Percentiles rank a stretch among this genome's conserved stretches.
Conservation (phyloP, 345 rosid genomes). For the Murraya paniculata region DNA sequence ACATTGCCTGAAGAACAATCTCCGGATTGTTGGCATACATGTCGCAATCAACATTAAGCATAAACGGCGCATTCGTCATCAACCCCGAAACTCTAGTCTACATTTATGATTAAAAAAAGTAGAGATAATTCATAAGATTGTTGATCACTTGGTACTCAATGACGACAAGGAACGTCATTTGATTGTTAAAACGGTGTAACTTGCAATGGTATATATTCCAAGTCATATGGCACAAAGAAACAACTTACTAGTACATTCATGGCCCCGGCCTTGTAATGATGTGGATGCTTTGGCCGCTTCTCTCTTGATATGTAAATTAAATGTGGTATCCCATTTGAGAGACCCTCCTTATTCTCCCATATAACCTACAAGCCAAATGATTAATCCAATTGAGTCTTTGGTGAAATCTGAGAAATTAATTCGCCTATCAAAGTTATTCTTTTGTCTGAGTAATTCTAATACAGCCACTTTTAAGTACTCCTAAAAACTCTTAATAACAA, state of each 20-base stretch:
- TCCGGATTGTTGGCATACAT: constrained; percentile 59
- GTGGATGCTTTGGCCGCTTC: constrained; percentile 48
- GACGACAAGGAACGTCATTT: too few species aligned
- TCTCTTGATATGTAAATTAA: constrained; percentile 65
- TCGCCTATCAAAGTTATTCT: too few species aligned
- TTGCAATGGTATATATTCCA: too few species aligned
- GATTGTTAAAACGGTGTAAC: neutral
- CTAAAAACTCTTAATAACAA: too few species aligned
- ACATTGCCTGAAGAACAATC: constrained; percentile 48
- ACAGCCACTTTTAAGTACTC: too few species aligned
- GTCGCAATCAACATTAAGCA: constrained; percentile 80
- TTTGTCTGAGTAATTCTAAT: neutral
- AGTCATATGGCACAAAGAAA: neutral
- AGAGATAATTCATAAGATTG: neutral
- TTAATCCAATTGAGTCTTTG: neutral
- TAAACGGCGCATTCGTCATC: constrained; percentile 70
- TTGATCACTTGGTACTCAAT: too few species aligned
- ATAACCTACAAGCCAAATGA: constrained; percentile 33
- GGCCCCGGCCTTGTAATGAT: constrained; percentile 75
- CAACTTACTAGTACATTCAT: constrained; percentile 65
- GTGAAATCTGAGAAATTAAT: neutral
- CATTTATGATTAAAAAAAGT: neutral
- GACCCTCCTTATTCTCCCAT: constrained; percentile 42
- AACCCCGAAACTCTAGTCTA: constrained; percentile 68
- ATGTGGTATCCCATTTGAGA: constrained; percentile 44